A percentile compares a stretch with the other conserved stretches of the same genome.
These are phyloP conservation scores for Pyracantha coccinea DNA, from an alignment of 331 rosid species.

Conservation along the genomic window DNA sequence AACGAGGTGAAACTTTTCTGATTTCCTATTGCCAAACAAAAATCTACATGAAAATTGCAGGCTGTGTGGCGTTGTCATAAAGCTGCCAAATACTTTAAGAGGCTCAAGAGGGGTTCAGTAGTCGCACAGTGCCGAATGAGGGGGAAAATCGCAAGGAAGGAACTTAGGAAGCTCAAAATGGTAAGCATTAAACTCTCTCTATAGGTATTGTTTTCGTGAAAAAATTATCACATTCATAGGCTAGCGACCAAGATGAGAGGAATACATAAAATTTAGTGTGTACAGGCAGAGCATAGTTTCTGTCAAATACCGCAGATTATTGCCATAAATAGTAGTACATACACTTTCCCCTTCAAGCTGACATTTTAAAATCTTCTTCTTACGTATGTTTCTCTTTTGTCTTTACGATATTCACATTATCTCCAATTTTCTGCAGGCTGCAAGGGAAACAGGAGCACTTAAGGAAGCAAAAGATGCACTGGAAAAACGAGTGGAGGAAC, in stretches of 20 bases:
- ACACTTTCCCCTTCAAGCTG: slow-evolving; percentile 1
- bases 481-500: slow-evolving; percentile 79
- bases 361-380: not conserved
- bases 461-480: slow-evolving; percentile 80
- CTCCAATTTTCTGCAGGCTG: slow-evolving; percentile 45
- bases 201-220: not conserved
- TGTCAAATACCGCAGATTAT: not conserved
- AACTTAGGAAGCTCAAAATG: slow-evolving; percentile 93
- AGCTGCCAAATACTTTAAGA: slow-evolving; percentile 56
- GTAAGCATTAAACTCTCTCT: slow-evolving; percentile 22
- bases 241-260: not conserved
- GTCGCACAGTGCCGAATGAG: slow-evolving; percentile 81
- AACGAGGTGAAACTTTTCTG: not conserved
- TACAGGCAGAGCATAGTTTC: not conserved
- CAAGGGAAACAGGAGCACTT: slow-evolving; percentile 89
- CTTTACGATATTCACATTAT: slow-evolving; percentile 15
- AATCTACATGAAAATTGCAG: slow-evolving; percentile 35
- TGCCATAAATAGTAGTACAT: not conserved
- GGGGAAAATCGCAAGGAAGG: slow-evolving; percentile 56
- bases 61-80: slow-evolving; percentile 82
- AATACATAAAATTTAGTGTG: not conserved
- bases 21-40: not conserved
- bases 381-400: not conserved
- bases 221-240: not conserved
- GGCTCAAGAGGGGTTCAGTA: slow-evolving; percentile 74